These are phyloP conservation scores for Thymus quinquecostatus DNA, from an alignment of 257 asterid genomes.

Conservation along the genomic window DNA sequence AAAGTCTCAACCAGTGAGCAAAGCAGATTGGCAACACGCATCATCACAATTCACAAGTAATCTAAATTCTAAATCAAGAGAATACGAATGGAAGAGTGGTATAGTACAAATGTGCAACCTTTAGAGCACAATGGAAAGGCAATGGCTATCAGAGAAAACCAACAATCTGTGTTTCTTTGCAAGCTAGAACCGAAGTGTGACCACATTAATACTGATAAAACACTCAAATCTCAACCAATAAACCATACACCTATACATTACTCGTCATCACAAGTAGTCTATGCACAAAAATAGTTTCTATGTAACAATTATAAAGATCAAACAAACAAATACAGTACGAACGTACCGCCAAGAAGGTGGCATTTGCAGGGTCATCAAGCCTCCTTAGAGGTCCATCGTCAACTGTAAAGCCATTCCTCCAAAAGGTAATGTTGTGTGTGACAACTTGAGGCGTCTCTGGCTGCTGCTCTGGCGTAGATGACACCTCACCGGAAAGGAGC, in stretches of 20 bases:
- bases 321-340: neutral
- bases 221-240: neutral
- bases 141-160: neutral
- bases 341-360: conserved; percentile 72
- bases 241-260: conserved; percentile 7
- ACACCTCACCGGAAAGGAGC: conserved; percentile 69
- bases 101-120: neutral
- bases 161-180: neutral
- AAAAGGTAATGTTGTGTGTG: conserved; percentile 58
- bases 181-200: neutral
- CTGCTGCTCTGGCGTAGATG: conserved; percentile 48
- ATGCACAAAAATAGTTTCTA: neutral
- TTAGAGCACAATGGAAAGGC: conserved; percentile 1
- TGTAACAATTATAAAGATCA: neutral
- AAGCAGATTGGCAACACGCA: neutral
- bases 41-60: neutral
- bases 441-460: conserved; percentile 55
- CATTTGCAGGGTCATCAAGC: conserved; percentile 81
- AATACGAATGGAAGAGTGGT: neutral
- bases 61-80: neutral
- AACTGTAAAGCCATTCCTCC: conserved; percentile 85
- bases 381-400: conserved; percentile 82
- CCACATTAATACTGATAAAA: neutral
- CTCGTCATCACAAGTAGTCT: conserved; percentile 1
- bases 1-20: neutral